Conservation (phyloP, 2,329 filamentous ascomycete species). For the Colletotrichum sp. region DNA sequence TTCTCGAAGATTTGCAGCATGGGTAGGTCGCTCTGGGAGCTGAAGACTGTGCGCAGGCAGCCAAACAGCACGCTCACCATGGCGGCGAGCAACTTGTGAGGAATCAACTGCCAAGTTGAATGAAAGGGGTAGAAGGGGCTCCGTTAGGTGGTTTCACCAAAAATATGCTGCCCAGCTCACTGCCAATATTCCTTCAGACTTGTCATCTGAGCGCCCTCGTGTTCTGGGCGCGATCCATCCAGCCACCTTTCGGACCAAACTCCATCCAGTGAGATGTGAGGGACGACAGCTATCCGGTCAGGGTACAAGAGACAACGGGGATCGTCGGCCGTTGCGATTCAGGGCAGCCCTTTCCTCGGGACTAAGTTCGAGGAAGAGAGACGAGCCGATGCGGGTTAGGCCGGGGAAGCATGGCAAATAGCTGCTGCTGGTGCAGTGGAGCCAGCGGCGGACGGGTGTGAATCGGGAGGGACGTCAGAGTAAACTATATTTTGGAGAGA, state of each 20-base stretch:
- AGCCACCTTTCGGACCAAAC: not conserved
- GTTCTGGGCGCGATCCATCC: not conserved
- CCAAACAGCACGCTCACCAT: not conserved
- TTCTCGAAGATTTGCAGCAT: not conserved
- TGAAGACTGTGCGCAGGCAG: not conserved
- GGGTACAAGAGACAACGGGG: not conserved
- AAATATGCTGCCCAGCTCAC: not conserved
- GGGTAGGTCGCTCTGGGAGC: not conserved
- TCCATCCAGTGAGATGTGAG: not conserved
- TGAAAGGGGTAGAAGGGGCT: slow-evolving; percentile 3
- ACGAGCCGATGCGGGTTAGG: not conserved
- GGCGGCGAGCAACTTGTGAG: not conserved
- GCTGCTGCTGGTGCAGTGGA: not conserved
- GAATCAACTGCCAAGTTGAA: not conserved
- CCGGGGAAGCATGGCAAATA: slow-evolving; percentile 8
- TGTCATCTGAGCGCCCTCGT: slow-evolving; percentile 12
- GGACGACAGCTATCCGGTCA: not conserved
- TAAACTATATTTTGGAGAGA: not conserved
- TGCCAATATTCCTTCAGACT: not conserved
- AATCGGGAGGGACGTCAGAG: not conserved
- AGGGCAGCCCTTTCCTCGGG: not conserved
- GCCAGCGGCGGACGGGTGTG: slow-evolving; percentile 8
- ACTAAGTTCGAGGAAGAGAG: slow-evolving; percentile 9
- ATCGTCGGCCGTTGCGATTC: slow-evolving; percentile 20
- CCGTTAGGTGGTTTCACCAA: slow-evolving; percentile 12